Evolutionary conservation across 1,284 basidiomycete genomes (phyloP).

Genomic region (Pascua guehoae): DNA sequence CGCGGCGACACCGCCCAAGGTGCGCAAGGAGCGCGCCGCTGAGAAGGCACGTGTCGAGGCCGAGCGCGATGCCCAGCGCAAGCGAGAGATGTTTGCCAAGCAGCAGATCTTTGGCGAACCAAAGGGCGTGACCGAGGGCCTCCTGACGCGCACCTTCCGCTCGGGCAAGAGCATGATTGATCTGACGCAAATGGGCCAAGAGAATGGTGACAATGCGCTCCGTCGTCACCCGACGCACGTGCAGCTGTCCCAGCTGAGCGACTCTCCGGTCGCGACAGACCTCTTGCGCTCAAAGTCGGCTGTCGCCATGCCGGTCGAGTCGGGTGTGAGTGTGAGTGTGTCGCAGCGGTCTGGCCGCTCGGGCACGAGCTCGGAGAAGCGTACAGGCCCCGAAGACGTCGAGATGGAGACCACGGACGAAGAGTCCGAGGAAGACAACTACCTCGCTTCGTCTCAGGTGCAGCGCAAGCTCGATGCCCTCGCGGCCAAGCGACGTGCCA

Average conservation of each 20-base stretch:
- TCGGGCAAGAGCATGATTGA: slow-evolving; percentile 45
- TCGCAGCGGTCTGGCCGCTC: slow-evolving; percentile 8
- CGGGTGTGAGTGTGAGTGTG: slow-evolving; percentile 36
- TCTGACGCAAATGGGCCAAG: slow-evolving; percentile 14
- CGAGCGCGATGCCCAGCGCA: slow-evolving; percentile 38
- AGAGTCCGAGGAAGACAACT: slow-evolving; percentile 32
- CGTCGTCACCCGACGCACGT: slow-evolving; percentile 34
- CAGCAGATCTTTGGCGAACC: slow-evolving; percentile 33
- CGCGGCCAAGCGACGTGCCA: slow-evolving; percentile 27
- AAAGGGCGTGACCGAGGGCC: slow-evolving; percentile 18
- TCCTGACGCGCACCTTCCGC: slow-evolving; percentile 39
- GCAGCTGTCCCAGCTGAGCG: slow-evolving; percentile 24
- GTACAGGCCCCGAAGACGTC: slow-evolving; percentile 15
- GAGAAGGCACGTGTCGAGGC: slow-evolving; percentile 37
- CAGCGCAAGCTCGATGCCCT: slow-evolving; percentile 36
- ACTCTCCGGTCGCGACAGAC: slow-evolving; percentile 24
- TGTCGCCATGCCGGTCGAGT: slow-evolving; percentile 42
- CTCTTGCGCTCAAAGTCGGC: slow-evolving; percentile 42
- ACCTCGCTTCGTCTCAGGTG: slow-evolving; percentile 36
- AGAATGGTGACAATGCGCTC: slow-evolving; percentile 10
- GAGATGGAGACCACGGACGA: slow-evolving; percentile 37
- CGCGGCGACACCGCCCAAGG: slow-evolving; percentile 15
- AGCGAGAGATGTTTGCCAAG: slow-evolving; percentile 47
- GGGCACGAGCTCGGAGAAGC: background rate
- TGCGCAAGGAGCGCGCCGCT: slow-evolving; percentile 34